Percentiles rank a stretch among this genome's conserved stretches.
Conservation (phyloP, 2,329 filamentous ascomycete species). For the Verticillium nonalfalfae region DNA sequence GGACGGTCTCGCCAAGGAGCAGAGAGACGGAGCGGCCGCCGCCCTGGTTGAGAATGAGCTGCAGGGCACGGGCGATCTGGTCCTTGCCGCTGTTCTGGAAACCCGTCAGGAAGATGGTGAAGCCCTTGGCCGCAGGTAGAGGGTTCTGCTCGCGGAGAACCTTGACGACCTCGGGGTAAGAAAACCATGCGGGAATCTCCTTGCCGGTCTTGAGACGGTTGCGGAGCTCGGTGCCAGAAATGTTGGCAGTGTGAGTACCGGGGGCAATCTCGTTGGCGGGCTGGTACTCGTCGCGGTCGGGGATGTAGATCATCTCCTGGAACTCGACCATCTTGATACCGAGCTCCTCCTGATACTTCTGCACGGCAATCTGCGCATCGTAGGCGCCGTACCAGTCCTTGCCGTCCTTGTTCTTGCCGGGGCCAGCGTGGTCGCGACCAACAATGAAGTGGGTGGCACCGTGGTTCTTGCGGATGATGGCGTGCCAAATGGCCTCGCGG, state of each 20-base stretch:
- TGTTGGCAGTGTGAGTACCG: constrained; percentile 80
- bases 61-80: constrained; percentile 87
- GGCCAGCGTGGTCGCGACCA: constrained; percentile 94
- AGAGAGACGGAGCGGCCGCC: constrained; percentile 91
- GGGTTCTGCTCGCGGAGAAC: constrained; percentile 96
- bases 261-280: constrained; percentile 84
- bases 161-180: constrained; percentile 95
- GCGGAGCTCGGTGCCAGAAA: constrained; percentile 86
- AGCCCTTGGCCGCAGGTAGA: constrained; percentile 83
- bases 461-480: constrained; percentile 99
- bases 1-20: constrained; percentile 91
- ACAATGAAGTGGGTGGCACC: constrained; percentile 99
- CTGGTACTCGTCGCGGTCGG: constrained; percentile 93
- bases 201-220: constrained; percentile 83
- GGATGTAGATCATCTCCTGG: constrained; percentile 99
- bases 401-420: constrained; percentile 96
- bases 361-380: constrained; percentile 91
- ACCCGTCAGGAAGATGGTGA: constrained; percentile 96
- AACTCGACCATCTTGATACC: constrained; percentile 98
- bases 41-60: constrained; percentile 97
- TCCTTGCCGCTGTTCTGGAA: constrained; percentile 98
- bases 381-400: constrained; percentile 98
- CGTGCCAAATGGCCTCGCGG: constrained; percentile 98
- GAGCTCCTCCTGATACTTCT: constrained; percentile 94
- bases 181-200: constrained; percentile 99